Evolutionary conservation across 1,284 basidiomycete species (phyloP).

Genomic region (Volvariella volvacea): DNA sequence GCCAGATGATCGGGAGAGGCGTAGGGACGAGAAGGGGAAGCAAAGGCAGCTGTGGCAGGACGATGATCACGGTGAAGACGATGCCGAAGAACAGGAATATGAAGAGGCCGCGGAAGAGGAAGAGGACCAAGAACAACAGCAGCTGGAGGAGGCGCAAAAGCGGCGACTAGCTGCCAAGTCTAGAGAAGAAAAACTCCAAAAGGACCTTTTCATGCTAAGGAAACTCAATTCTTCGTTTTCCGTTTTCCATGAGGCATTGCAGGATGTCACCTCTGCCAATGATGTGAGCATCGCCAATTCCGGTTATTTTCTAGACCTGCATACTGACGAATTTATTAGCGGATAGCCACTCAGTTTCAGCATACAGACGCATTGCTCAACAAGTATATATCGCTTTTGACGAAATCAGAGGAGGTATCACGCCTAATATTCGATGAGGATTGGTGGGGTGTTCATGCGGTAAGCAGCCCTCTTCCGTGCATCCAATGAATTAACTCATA

Average conservation of each 20-base stretch:
- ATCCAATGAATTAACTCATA: conserved; percentile 2
- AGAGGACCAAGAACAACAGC: conserved; percentile 8
- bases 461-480: conserved; percentile 25
- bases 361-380: conserved; percentile 67
- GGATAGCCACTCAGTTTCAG: conserved; percentile 54
- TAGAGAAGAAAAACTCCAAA: conserved; percentile 66
- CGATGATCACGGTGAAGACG: neutral
- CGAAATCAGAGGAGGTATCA: conserved; percentile 58
- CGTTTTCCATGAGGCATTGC: conserved; percentile 57
- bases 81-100: neutral
- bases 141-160: conserved; percentile 11
- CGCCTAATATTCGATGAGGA: conserved; percentile 66
- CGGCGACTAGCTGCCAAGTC: conserved; percentile 28
- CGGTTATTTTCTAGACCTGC: neutral
- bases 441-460: conserved; percentile 65
- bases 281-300: conserved; percentile 58
- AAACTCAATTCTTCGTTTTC: conserved; percentile 67
- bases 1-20: conserved; percentile 14
- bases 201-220: conserved; percentile 61
- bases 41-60: neutral
- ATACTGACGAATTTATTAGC: too few relatives aligned
- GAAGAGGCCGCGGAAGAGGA: conserved; percentile 2
- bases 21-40: conserved; percentile 2
- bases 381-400: conserved; percentile 65
- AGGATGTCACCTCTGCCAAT: conserved; percentile 54